Conservation (phyloP, 371 early-diverging fungal genomes). For the Paramicrosporidium saccamoebae region DNA sequence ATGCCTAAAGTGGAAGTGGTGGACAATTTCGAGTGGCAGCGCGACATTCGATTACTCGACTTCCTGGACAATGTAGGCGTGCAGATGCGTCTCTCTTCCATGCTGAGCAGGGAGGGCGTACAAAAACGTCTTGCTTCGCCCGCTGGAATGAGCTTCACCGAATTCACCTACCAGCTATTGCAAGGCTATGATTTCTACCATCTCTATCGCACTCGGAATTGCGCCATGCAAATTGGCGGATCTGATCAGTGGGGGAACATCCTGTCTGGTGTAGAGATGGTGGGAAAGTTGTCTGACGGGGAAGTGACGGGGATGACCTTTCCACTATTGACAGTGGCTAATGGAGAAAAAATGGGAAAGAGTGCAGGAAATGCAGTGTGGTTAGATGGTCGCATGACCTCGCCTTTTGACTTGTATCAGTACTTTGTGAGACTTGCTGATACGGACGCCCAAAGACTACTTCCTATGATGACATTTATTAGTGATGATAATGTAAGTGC, state of each 20-base stretch:
- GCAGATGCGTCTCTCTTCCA: constrained; percentile 33
- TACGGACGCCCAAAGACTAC: constrained; percentile 26
- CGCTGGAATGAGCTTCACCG: constrained; percentile 70
- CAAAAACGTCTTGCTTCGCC: constrained; percentile 30
- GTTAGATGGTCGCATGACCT: constrained; percentile 40
- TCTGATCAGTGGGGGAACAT: constrained; percentile 94
- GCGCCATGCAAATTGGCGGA: constrained; percentile 56
- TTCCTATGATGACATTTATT: constrained; percentile 50
- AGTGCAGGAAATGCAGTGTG: constrained; percentile 80
- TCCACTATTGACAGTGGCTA: constrained; percentile 46
- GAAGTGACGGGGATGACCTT: constrained; percentile 46
- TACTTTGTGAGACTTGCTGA: constrained; percentile 55
- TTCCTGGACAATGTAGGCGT: constrained; percentile 44
- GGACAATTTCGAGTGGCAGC: constrained; percentile 54
- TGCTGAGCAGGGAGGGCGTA: constrained; percentile 63
- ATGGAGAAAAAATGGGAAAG: constrained; percentile 83
- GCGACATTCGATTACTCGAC: constrained; percentile 27
- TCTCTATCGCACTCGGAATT: constrained; percentile 20
- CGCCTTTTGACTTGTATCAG: constrained; percentile 68
- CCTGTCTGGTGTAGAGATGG: constrained; percentile 63
- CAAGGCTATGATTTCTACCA: constrained; percentile 80
- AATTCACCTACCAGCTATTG: constrained; percentile 73
- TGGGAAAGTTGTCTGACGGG: constrained; percentile 12
- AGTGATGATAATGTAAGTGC: no score
- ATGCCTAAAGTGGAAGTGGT: constrained; percentile 12